Base-by-base conservation (phyloP, 2,329 filamentous ascomycete genomes). In the Fusarium praegraminearum region DNA sequence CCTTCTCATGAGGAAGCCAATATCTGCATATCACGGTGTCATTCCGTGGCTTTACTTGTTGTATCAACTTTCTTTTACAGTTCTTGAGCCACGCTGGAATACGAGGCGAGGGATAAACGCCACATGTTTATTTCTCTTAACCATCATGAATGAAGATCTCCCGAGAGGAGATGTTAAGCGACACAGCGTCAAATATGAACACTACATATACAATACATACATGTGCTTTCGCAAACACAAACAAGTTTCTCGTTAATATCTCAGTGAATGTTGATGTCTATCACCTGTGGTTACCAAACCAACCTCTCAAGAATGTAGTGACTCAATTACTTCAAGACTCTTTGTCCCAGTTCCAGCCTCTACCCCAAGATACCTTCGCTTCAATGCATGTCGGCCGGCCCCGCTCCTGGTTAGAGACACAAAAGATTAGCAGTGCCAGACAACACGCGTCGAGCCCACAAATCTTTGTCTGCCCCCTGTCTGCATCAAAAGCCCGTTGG, bases 371-470 rank as follows among this genome's bases (percentile, higher is more conserved):
- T 61, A 30, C 28, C 28, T 30, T 30, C 28, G 36, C 26, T 28
- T 30, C 26, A 40, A 40, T 46, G 44, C 43, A 66, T 32, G n/a
- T 40, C 65, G 60, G 60, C 46, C 54, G 49, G 50, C 67, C 62
- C 67, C 67, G 62, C 58, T 50, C 22, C 22, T 28, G 35, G 22
- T 44, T 16, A 55, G 44, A 22, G 51, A 32, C 30, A 22, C 58
- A 35, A 61, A 51, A 55, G 43, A 60, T 40, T 40, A 65, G 43
- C n/a, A 66, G 47, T 53, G 33, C 22, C 30, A 59, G 38, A 63
- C 60, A 71, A 71, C 68, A 70, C 67, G 68, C 67, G 68, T 67
- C 69, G 44, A 59, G 53, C 35, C 69, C 69, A 63, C 69, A 40
- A 65, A 58, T 70, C 40, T 69, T 58, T 52, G 24, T 18, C 36